These are phyloP conservation scores for Bipolaris bicolor DNA, from an alignment of 2,329 filamentous ascomycete species.

Conservation along the genomic window DNA sequence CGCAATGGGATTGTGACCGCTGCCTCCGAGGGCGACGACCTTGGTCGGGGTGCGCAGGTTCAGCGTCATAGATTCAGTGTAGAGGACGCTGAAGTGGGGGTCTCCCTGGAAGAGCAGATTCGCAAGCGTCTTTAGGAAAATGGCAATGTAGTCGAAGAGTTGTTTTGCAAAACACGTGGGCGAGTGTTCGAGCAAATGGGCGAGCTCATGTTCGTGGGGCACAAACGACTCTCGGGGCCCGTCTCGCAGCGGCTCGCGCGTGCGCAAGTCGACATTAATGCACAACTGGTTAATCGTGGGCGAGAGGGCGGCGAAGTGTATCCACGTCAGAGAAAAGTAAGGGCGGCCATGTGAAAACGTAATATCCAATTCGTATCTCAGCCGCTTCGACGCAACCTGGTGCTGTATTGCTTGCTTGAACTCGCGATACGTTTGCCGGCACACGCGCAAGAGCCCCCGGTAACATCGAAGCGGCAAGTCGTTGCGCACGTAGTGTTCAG, in stretches of 20 bases:
- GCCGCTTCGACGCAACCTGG: conserved; percentile 30
- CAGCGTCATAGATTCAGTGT: conserved; percentile 35
- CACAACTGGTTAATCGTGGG: conserved; percentile 36
- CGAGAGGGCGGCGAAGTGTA: conserved; percentile 36
- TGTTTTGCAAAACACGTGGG: conserved; percentile 37
- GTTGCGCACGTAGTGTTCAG: conserved; percentile 35
- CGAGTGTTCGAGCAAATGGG: conserved; percentile 33
- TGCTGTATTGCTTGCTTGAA: conserved; percentile 40
- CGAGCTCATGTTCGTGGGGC: conserved; percentile 34
- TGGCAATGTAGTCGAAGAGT: conserved; percentile 42
- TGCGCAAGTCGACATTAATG: conserved; percentile 40
- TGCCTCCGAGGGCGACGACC: conserved; percentile 17
- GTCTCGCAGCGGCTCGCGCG: conserved; percentile 33
- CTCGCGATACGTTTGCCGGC: conserved; percentile 33
- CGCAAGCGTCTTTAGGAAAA: conserved; percentile 37
- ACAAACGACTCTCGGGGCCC: conserved; percentile 17
- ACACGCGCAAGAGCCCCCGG: conserved; percentile 33
- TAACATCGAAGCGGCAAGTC: conserved; percentile 38
- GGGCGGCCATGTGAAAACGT: conserved; percentile 44
- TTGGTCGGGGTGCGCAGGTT: conserved; percentile 39
- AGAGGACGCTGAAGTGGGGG: conserved; percentile 29
- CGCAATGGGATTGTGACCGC: conserved; percentile 21
- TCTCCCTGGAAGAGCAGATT: conserved; percentile 32
- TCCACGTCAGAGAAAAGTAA: conserved; percentile 40
- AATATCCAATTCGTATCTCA: conserved; percentile 36